Percentiles rank a stretch among this genome's conserved stretches.
phyloP scores from a whole-genome alignment of 176 grass and related monocot species.

The Rhynchospora pubera region DNA sequence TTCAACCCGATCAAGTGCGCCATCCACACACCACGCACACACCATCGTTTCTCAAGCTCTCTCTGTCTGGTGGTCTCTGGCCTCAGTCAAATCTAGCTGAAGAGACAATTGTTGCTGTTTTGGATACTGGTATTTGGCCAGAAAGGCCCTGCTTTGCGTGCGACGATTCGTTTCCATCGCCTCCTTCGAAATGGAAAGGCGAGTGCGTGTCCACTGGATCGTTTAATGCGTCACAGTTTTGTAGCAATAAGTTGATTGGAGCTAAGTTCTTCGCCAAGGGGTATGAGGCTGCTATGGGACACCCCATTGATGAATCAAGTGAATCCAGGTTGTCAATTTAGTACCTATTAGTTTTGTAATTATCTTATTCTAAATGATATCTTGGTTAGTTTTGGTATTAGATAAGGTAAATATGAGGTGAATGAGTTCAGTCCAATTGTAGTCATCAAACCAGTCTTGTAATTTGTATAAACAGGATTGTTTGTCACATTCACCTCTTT shows the following conservation, averaged over 20 bases:
- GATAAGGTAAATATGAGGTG: not conserved
- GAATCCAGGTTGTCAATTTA: not conserved
- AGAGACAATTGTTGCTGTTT: not conserved
- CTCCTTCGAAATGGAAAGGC: constrained; percentile 17
- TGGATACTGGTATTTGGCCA: constrained; percentile 20
- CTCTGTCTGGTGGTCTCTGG: not conserved
- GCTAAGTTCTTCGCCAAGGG: constrained; percentile 70
- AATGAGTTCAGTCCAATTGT: not conserved
- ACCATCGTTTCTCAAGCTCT: constrained; percentile 4
- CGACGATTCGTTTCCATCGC: not conserved
- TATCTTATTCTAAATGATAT: not conserved
- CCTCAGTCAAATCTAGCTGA: not conserved
- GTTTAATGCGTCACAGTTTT: constrained; percentile 42
- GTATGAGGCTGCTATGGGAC: constrained; percentile 13
- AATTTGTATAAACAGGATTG: not conserved
- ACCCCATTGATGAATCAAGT: constrained; percentile 22
- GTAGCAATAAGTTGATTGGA: constrained; percentile 81
- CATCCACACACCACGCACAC: constrained; percentile 11
- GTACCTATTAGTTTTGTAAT: not conserved
- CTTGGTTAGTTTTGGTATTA: not conserved
- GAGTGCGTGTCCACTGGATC: constrained; percentile 33
- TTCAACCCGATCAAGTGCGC: constrained; percentile 25
- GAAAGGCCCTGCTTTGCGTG: not conserved
- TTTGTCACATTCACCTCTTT: not conserved
- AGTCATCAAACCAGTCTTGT: not conserved